These are phyloP conservation scores for Lolium perenne DNA, from an alignment of 176 grass and related monocot species.

Conservation along the genomic window DNA sequence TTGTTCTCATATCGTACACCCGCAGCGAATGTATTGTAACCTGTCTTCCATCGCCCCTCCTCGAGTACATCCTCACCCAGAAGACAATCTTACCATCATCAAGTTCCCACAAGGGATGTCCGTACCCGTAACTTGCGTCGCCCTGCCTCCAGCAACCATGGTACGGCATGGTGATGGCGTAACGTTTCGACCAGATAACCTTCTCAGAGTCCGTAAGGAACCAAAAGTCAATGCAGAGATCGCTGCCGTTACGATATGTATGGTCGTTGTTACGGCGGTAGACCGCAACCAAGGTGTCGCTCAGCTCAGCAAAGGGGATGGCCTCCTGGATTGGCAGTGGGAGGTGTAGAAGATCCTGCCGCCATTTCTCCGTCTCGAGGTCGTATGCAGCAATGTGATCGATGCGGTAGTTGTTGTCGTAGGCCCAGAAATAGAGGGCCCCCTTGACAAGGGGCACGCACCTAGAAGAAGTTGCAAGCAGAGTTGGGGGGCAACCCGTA, in stretches of 20 bases:
- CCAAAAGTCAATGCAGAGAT: not conserved
- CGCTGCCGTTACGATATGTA: not conserved
- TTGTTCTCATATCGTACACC: slow-evolving; percentile 7
- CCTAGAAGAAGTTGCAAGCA: too few species aligned
- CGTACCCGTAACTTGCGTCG: too few species aligned
- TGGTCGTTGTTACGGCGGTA: not conserved
- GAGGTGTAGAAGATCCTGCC: not conserved
- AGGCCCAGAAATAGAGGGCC: not conserved
- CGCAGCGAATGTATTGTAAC: not conserved
- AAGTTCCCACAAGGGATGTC: not conserved
- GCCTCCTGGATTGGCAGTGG: not conserved
- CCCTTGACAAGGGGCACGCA: too few species aligned
- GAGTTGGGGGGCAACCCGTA: not conserved
- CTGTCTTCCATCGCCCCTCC: not conserved
- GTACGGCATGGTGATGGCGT: not conserved
- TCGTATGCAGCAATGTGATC: not conserved
- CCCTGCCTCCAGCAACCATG: too few species aligned
- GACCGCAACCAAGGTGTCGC: too few species aligned
- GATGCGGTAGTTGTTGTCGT: too few species aligned
- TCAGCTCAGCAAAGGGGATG: not conserved
- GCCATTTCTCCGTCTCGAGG: not conserved
- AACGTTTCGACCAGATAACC: not conserved
- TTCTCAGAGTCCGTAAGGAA: not conserved
- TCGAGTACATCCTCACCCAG: not conserved
- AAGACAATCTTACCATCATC: slow-evolving; percentile 1